Base-by-base conservation (phyloP, 805 yeast genomes). In the Metschnikowia dekortorum region DNA sequence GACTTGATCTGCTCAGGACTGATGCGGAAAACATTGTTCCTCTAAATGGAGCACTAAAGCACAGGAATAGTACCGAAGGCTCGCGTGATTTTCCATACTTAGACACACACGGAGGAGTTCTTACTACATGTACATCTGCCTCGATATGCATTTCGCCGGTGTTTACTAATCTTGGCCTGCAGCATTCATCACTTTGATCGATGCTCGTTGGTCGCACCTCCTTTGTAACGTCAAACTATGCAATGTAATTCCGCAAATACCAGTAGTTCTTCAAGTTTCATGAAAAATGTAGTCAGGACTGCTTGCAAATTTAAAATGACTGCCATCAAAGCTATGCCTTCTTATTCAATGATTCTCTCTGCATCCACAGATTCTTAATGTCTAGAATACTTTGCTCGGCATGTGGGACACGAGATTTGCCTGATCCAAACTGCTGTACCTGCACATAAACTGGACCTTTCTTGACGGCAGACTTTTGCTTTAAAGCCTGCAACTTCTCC, bases 401-500 rank as follows among this genome's bases (percentile, higher is more conserved):
- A 28, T 61, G 61, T 2, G 77, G 77, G 4, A 70, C 76, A 1
- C 63, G 56, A 48, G 58, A 65, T 40, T 60, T 59, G 39, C 56
- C 53, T 28, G 49, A 41, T 30, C 57, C 54, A 44, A 60, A 61
- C 8, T 60, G 40, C 44, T 63, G 68, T 7, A 73, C 73, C 47
- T 65, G 63, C 9, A 73, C 77, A 52, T 65, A 62, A 6, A 73
- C 73, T 7, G 76, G 75, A 0, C 77, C 78, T 56, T 67, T 71
- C 49, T 64, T 67, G 29, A 72, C 54, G 1, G 66, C 56, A 11
- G 52, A 50, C 14, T 60, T 63, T 16, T 56, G 54, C 52, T 62
- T 64, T 39, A 69, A 54, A 39, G 58, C 57, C 26, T 61, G 56
- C 53, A 71, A 62, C 53, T 69, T 70, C 47, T 69, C 70, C 43